Base-by-base conservation (phyloP, 345 rosid genomes). In the Noccaea bulbosa region DNA sequence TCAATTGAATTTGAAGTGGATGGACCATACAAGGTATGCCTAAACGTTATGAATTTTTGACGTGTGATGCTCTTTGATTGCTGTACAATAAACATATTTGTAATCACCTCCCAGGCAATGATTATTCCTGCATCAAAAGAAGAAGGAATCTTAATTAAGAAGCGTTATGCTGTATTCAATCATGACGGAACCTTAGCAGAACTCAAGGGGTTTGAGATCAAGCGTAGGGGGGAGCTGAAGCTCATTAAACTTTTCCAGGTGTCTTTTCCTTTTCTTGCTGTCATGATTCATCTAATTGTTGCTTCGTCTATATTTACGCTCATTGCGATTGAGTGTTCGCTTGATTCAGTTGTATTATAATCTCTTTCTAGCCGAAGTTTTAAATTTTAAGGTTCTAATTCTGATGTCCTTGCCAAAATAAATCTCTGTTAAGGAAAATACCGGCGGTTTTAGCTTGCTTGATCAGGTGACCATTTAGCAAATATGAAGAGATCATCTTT, bases 1-100 rank as follows among this genome's bases (percentile, higher is more conserved):
- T 93, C 98, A 55, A 93, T 93, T 80, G 97, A 93, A 78, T 93
- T 93, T 80, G 98, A 93, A 85, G 98, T 93, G 75, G 98, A 93
- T 85, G 98, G 98, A 72, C 98, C 97, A 37, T 93, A 93, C 87
- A 93, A 93, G 98, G 98, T 90, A 87, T 74, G 66, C 22, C 56
- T 66, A 53, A 60, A 45, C 45, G 67, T 37, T 68, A 62, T 60
- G 45, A 66, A 22, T n/a, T 56, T 43, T 75, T 50, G 20, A 52
- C 61, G 30, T 39, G 12, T 20, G 62, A 71, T 72, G 75, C 39
- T 10, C 56, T 15, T 55, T 65, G 38, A 22, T 75, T 56, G 80
- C 68, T 20, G 56, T 56, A 20, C 53, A 78, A 44, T 24, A 3
- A 27, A 51, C 22, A n/a, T 32, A 41, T 54, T 24, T 64, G 35